phyloP scores from a whole-genome alignment of 1,284 basidiomycete species.

The Ceratobasidium sp. region DNA sequence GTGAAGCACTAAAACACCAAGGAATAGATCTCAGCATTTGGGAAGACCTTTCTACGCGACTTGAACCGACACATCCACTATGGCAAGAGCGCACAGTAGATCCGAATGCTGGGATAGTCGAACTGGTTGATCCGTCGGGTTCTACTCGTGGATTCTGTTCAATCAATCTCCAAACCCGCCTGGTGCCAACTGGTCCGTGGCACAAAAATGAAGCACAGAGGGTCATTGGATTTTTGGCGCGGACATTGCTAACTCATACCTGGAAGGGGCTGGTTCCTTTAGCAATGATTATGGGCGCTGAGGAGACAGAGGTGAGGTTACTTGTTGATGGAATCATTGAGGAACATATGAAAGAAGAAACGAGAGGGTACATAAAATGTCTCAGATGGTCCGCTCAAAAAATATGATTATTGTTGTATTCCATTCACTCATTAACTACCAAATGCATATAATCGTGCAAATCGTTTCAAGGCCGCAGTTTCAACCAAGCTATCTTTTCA shows the following conservation, averaged over 20 bases:
- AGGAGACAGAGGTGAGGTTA: background rate
- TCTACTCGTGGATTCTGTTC: slow-evolving; percentile 10
- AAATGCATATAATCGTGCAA: too few species aligned
- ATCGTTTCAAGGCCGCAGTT: too few species aligned
- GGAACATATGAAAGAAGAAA: background rate
- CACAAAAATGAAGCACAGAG: background rate
- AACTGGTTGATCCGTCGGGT: background rate
- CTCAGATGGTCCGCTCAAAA: slow-evolving; percentile 1
- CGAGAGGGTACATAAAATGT: background rate
- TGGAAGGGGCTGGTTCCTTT: slow-evolving; percentile 3
- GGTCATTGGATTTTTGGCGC: background rate
- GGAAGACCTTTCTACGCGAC: slow-evolving; percentile 11
- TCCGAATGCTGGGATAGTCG: background rate
- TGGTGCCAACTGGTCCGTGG: slow-evolving; percentile 17
- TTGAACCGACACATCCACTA: background rate
- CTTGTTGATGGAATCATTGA: background rate
- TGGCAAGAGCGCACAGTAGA: slow-evolving; percentile 8
- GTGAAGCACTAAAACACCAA: background rate
- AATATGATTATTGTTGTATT: too few species aligned
- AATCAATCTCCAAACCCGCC: background rate
- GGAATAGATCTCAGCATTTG: slow-evolving; percentile 3
- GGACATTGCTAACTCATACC: background rate
- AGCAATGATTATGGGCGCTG: background rate
- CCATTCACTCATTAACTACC: too few species aligned
- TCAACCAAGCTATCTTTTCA: too few species aligned